Base-by-base conservation (phyloP, 345 rosid species). In the Syzygium aromaticum region DNA sequence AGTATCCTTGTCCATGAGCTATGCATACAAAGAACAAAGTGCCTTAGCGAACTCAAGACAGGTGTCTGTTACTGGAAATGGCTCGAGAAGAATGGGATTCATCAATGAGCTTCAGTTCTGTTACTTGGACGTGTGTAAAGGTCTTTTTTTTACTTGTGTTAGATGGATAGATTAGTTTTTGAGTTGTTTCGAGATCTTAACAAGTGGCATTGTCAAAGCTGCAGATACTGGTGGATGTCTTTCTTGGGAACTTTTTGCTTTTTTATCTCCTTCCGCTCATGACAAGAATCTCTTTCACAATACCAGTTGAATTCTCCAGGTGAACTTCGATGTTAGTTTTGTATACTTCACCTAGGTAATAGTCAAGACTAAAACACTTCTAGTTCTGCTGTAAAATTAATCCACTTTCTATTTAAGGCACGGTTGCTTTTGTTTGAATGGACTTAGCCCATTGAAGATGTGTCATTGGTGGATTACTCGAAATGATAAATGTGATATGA, bases 171-270 rank as follows among this genome's bases (percentile, higher is more conserved):
- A 28, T 40, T 52, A 51, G 4, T 40, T 87, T 88, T 89, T 49
- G 82, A 49, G 78, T 28, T 52, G 84, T 16, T 82, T 56, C 25
- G 11, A 30, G 84, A 80, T 80, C 28, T 51, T 86, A 52, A 85
- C 84, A 61, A 90, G 43, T 54, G 19, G 49, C 67, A 87, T 77
- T 3, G 27, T 40, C 61, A 88, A 84, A 73, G n/a, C 82, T 91
- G 87, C 56, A 95, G 99, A 91, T 95, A 89, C 73, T 93, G 88
- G 84, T 89, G 89, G 96, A 94, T 88, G 92, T 95, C 14, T 57
- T 95, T 83, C 87, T 95, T 51, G 94, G 94, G 86, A 96, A 97
- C 88, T 82, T 92, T 49, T 83, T 94, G 84, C 96, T 97, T 89
- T 86, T 93, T 86, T 88, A 88, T 84, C 85, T 92, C 84, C 89